Base-by-base conservation (phyloP, 1,139 yeast species). In the Saccharomyces hybrid region DNA sequence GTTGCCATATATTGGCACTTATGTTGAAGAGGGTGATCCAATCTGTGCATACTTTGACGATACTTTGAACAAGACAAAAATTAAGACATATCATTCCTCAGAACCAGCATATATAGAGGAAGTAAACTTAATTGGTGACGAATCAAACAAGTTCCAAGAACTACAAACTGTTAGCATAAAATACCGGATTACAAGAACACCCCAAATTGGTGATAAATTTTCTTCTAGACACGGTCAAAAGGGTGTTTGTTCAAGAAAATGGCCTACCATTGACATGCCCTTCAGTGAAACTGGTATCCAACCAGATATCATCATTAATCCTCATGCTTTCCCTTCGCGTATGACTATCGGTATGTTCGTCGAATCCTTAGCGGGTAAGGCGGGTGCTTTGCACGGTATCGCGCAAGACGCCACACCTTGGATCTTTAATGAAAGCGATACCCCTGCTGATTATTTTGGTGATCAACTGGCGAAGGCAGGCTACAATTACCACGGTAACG, bases 341-440 rank as follows among this genome's bases (percentile, higher is more conserved):
- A 93, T 93, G 99, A 93, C 99, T 26, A 93, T 93, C 73, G 99
- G 99, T 77, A 93, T 93, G 99, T 93, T 93, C 75, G 98, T 93
- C 52, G 99, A 93, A 74, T 86, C 96, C 56, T 76, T 93, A 59
- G 99, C 99, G 14, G 99, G 99, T 67, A 93, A 93, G 73, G 95
- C 99, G 4, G 99, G 99, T 71, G 96, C 97, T 9, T 76, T 95
- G 68, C 99, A 93, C 65, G 99, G 99, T 67, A 85, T 90, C 68
- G 95, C 98, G 2, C 98, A 93, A 67, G 99, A 93, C 69, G 83
- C 96, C 47, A 93, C 99, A 0, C 99, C 99, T 50, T 93, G 96
- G 96, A 85, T 81, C 66, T 93, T 91, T 71, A 82, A 82, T 65
- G 99, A 93, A 74, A 76, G 80, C 57, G 95, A 93, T 71, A 91